Base-by-base conservation (phyloP, 495 filamentous ascomycete genomes). In the Zalerion maritima region DNA sequence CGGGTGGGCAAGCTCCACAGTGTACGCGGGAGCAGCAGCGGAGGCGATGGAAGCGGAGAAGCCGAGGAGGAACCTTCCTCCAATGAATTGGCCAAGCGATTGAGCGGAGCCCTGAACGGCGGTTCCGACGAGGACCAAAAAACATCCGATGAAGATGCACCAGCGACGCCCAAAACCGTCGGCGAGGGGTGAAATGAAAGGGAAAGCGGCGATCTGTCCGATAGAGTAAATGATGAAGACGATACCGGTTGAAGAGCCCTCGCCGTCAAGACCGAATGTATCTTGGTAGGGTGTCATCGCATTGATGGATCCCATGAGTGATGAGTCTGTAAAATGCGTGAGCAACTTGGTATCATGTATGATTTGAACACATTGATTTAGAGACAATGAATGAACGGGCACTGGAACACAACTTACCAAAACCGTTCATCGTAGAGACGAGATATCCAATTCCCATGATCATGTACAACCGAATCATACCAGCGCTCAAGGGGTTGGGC, bases 21-120 rank as follows among this genome's bases (percentile, higher is more conserved):
- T 59, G 32, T 69, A 71, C 1, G 60, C 52, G 0, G 68, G 70
- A 2, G 58, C 68, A 6, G 64, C 64, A 12, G 58, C 51, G 20
- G 52, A 50, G 15, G 52, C 53, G 23, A 69, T 60, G 3, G 53
- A 48, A 11, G 64, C 62, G 8, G 67, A 67, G 29, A 74, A 65
- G 4, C 70, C 71, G 6, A 73, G 52, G 13, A 71, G 26, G 46
- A 73, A 73, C 4, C 69, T 60, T 18, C 69, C 68, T 10, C 51
- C 63, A 45, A 71, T 60, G 39, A 73, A 67, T 18, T 56, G 58
- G 9, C 43, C 52, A 6, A 60, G 30, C 16, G 45, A 54, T 28
- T 52, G 42, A 19, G 54, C 52, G 4, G 62, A 45, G 1, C 55
- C 62, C 42, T 70, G 62, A 13, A 71, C 38, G 30, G 47, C 42